A percentile compares a stretch with the other conserved stretches of the same genome.
Conservation (phyloP, 179 eudicot species). For the Heliamphora pulchella region DNA sequence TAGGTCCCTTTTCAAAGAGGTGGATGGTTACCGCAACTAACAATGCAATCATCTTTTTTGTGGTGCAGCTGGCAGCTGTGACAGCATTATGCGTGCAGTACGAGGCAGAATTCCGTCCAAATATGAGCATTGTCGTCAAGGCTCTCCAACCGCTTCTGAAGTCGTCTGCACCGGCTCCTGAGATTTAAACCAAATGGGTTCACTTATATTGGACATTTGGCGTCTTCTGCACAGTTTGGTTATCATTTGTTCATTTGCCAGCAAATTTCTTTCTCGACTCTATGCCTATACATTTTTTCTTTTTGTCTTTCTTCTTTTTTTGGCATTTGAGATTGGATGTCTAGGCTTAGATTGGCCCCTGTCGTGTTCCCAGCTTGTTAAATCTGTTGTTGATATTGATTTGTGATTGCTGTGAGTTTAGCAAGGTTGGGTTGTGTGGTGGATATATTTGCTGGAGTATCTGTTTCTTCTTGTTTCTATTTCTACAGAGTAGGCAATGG, state of each 20-base stretch:
- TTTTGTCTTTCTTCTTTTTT: background rate
- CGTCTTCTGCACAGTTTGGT: constrained; percentile 1
- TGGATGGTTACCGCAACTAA: background rate
- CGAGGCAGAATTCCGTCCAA: constrained; percentile 47
- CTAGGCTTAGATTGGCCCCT: background rate
- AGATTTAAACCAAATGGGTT: background rate
- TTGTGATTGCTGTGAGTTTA: background rate
- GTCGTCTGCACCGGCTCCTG: constrained; percentile 27
- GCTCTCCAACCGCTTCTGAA: constrained; percentile 48
- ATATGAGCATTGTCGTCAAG: constrained; percentile 50
- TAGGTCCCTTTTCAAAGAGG: too few species aligned
- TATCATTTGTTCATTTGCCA: constrained; percentile 6
- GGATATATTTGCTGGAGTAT: background rate
- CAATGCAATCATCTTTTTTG: background rate
- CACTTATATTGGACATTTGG: background rate
- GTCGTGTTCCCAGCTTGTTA: background rate
- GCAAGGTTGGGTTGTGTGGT: background rate
- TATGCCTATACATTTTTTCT: background rate
- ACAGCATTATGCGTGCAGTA: constrained; percentile 51
- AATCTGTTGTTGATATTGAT: background rate
- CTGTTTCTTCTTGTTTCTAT: background rate
- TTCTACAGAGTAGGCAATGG: background rate
- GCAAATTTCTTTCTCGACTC: constrained; percentile 2
- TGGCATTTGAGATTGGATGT: constrained; percentile 7
- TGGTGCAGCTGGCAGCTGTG: constrained; percentile 46